phyloP scores from a whole-genome alignment of 495 filamentous ascomycete genomes.

The Annulohypoxylon bovei region DNA sequence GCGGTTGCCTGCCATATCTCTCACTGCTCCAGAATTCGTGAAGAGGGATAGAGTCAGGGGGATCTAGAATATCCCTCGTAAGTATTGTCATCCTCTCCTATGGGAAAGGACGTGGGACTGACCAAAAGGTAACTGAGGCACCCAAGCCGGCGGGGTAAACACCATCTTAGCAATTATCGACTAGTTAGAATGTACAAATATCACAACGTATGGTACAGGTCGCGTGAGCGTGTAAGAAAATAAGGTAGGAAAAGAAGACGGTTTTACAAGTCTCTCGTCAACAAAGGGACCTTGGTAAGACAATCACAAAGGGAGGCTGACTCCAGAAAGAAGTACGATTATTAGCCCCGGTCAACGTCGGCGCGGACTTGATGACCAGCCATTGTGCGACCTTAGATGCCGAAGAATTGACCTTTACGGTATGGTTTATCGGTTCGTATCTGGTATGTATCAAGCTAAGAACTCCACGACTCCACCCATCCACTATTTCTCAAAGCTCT shows the following conservation, averaged over 20 bases:
- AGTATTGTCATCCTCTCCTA: constrained; percentile 6
- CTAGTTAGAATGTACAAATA: background rate
- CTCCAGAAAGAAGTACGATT: constrained; percentile 21
- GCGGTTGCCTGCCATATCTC: constrained; percentile 71
- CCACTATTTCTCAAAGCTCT: background rate
- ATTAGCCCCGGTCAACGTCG: constrained; percentile 28
- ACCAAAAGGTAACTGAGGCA: constrained; percentile 71
- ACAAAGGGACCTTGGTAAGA: constrained; percentile 18
- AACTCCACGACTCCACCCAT: constrained; percentile 7
- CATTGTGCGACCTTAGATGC: constrained; percentile 17
- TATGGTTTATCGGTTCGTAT: constrained; percentile 4
- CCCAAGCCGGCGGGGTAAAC: constrained; percentile 76
- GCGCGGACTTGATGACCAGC: constrained; percentile 1
- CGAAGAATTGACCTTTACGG: constrained; percentile 10
- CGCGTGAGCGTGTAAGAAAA: background rate
- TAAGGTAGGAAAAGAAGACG: background rate
- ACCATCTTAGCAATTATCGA: constrained; percentile 66
- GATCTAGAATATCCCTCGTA: constrained; percentile 49
- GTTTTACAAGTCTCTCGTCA: constrained; percentile 2
- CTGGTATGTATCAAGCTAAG: background rate
- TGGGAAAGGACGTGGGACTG: constrained; percentile 31
- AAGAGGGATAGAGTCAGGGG: constrained; percentile 80
- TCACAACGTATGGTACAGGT: background rate
- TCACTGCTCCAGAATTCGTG: constrained; percentile 84
- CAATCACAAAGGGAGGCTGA: constrained; percentile 28